Percentiles rank a stretch among this genome's conserved stretches.
Conservation (phyloP, 2,329 filamentous ascomycete genomes). For the Diaporthe sp. region DNA sequence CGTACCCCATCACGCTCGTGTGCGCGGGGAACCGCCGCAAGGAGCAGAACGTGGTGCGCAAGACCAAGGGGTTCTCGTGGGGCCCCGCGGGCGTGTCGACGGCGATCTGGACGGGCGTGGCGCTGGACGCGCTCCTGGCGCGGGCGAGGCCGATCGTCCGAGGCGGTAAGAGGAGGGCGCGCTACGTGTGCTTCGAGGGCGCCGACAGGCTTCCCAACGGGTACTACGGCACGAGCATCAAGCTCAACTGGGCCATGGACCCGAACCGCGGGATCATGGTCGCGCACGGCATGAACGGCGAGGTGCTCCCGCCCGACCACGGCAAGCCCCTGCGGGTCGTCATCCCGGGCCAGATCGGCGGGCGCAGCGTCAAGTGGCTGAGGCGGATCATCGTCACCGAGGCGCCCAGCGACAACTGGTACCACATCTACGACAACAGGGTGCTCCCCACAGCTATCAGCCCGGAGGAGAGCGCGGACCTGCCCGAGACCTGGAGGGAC, state of each 20-base stretch:
- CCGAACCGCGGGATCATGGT: constrained; percentile 87
- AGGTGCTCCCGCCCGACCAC: constrained; percentile 84
- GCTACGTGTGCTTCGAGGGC: constrained; percentile 92
- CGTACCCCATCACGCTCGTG: constrained; percentile 88
- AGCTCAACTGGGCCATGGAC: constrained; percentile 90
- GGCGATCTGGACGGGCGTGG: constrained; percentile 87
- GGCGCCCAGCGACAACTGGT: constrained; percentile 90
- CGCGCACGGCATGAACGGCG: constrained; percentile 92
- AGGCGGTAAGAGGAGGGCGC: constrained; percentile 74
- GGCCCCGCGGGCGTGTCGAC: constrained; percentile 89
- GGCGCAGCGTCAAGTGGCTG: constrained; percentile 93
- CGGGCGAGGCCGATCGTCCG: constrained; percentile 58
- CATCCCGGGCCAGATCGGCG: constrained; percentile 92
- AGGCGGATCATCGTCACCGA: constrained; percentile 84
- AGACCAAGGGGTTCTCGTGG: constrained; percentile 96
- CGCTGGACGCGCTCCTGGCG: constrained; percentile 78
- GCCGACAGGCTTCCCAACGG: constrained; percentile 91
- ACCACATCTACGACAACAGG: constrained; percentile 94
- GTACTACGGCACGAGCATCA: constrained; percentile 88
- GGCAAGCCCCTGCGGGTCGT: constrained; percentile 86
- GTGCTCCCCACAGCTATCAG: constrained; percentile 90
- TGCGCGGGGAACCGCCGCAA: constrained; percentile 94
- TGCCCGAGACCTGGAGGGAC: constrained; percentile 86
- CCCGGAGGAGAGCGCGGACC: constrained; percentile 82
- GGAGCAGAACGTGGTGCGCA: constrained; percentile 91